Conservation (phyloP, 1,139 yeast genomes). For the Saccharomyces uvarum region DNA sequence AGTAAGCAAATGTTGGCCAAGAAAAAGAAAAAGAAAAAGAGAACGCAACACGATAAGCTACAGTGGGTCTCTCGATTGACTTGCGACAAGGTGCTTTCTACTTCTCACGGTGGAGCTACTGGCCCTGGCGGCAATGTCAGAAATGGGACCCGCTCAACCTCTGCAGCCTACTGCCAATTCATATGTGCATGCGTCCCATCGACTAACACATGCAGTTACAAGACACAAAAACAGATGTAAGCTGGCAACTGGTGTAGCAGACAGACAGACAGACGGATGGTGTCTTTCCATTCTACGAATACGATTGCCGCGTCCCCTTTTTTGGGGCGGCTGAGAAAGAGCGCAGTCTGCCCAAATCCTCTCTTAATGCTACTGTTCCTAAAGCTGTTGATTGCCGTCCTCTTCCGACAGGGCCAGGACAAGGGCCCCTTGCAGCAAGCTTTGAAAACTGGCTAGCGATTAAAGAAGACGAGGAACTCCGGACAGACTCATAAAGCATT, state of each 20-base stretch:
- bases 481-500: not conserved
- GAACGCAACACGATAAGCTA: not conserved
- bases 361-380: no score
- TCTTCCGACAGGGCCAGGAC: not conserved
- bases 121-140: not conserved
- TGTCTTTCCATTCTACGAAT: not conserved
- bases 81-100: no score
- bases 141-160: not conserved
- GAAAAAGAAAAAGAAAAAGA: not conserved
- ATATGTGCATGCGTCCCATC: not conserved
- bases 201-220: not conserved
- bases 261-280: not conserved
- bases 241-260: not conserved
- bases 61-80: not conserved
- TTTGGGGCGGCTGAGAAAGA: not conserved
- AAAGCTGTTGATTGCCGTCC: not conserved
- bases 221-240: not conserved
- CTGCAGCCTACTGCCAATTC: not conserved
- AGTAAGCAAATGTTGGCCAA: not conserved
- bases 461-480: not conserved
- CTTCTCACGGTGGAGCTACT: not conserved
- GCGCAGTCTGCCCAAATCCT: no score
- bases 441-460: not conserved
- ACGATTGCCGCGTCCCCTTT: not conserved
- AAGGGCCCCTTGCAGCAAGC: not conserved